Evolutionary conservation across 495 filamentous ascomycete genomes (phyloP), one percentile per base, ranked within the genome.

Genomic region (Clohesyomyces aquaticus): DNA sequence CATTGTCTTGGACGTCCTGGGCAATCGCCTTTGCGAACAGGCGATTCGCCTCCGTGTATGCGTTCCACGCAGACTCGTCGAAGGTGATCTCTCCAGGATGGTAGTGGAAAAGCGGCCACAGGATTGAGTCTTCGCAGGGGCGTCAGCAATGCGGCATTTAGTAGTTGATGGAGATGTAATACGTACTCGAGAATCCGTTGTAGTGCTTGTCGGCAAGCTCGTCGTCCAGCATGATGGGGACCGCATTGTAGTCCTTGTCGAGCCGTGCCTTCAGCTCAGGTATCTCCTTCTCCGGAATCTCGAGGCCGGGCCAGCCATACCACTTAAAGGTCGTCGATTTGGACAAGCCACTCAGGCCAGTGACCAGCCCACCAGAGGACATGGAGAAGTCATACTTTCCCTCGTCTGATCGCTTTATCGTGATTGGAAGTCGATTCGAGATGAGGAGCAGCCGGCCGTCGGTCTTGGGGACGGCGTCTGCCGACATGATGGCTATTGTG

Each of bases 61-160:
- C 91, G 21, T 85, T 78, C 93, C 93, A 96, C 3, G 89, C 84
- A 8, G 82, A 85, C 73, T 96, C 91, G 71, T 94, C 86, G 74
- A 96, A 96, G 35, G 83, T 88, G 54, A 96, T 91, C 78, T 97
- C 93, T 51, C 91, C 91, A 12, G 91, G 90, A 71, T 96, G 92
- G 75, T 96, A 98, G 78, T 96, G 93, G 72, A 98, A 91, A 12
- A 96, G 85, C 3, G 93, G 93, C 93, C 93, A 98, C 28, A 96
- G 84, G 66, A 96, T 96, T 1, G 89, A 90, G 74, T 98, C 92
- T 96, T 55, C 12, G 35, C 29, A 38, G 6, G 51, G 3, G 38
- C 6, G 43, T 60, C 32, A 61, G 60, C 25, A 29, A 25, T 11
- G 21, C 45, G 52, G 32, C 46, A 38, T 4, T 18, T 22, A 23